Percentiles rank a stretch among this genome's conserved stretches.
Conservation (phyloP, 2,329 filamentous ascomycete species). For the Phaeoacremonium minimum region DNA sequence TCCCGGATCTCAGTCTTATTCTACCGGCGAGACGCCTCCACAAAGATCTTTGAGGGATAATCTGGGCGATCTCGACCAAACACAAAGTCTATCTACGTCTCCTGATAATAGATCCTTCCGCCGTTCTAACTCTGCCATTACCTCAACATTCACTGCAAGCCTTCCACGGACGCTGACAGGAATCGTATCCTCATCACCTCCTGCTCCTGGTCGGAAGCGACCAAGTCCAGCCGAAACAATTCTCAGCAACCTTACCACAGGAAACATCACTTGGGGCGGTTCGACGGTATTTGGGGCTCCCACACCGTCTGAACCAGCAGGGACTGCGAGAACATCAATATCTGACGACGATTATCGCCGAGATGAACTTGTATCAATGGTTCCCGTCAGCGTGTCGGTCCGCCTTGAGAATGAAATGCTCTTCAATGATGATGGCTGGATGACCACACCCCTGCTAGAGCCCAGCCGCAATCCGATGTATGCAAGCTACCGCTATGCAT, state of each 20-base stretch:
- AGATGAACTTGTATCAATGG: slow-evolving; percentile 40
- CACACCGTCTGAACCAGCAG: slow-evolving; percentile 37
- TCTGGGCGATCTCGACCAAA: slow-evolving; percentile 37
- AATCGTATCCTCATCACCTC: slow-evolving; percentile 35
- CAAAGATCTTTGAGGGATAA: slow-evolving; percentile 41
- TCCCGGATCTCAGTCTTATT: slow-evolving; percentile 53
- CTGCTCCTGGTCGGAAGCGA: slow-evolving; percentile 40
- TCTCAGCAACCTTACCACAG: slow-evolving; percentile 47
- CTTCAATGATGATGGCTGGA: slow-evolving; percentile 66
- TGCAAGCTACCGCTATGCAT: slow-evolving; percentile 58
- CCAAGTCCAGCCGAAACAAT: slow-evolving; percentile 60
- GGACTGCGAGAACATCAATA: slow-evolving; percentile 43
- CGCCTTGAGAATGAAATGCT: slow-evolving; percentile 57
- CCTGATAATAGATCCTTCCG: slow-evolving; percentile 50
- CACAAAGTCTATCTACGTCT: slow-evolving; percentile 54
- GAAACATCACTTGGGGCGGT: slow-evolving; percentile 46
- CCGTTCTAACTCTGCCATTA: slow-evolving; percentile 50
- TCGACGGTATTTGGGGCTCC: slow-evolving; percentile 36
- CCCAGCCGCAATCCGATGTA: slow-evolving; percentile 43
- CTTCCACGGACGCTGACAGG: slow-evolving; percentile 41
- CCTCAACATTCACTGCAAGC: slow-evolving; percentile 51
- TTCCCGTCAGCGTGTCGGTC: slow-evolving; percentile 48
- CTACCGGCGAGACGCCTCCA: slow-evolving; percentile 59
- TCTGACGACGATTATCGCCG: slow-evolving; percentile 48
- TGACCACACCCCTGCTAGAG: slow-evolving; percentile 55